These are phyloP conservation scores for Pochonia chlamydosporia DNA, from an alignment of 2,329 filamentous ascomycete genomes.

Conservation along the genomic window DNA sequence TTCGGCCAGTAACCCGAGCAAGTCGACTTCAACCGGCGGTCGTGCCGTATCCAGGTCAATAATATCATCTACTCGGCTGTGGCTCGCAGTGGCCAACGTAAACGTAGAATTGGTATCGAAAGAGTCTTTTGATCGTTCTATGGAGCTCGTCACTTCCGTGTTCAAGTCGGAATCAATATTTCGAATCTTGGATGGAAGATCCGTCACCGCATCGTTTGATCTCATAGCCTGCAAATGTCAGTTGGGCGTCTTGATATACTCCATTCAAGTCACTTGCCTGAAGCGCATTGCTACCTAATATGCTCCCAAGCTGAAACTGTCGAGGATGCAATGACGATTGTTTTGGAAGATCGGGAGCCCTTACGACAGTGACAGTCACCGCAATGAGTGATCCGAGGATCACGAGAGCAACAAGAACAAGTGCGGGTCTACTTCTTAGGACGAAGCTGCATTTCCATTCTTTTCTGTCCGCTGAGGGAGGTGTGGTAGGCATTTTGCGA, in stretches of 20 bases:
- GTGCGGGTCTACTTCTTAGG: neutral
- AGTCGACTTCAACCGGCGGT: neutral
- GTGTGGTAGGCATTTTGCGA: neutral
- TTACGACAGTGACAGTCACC: constrained; percentile 3
- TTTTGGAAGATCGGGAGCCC: neutral
- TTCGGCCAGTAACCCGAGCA: constrained; percentile 12
- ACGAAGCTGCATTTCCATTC: neutral
- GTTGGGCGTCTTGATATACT: neutral
- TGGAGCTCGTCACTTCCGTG: neutral
- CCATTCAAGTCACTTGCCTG: constrained; percentile 10
- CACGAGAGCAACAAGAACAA: neutral
- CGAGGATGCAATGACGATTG: constrained; percentile 8
- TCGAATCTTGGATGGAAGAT: neutral
- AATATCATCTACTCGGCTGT: neutral
- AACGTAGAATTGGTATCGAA: neutral
- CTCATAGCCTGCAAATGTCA: neutral
- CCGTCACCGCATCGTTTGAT: neutral
- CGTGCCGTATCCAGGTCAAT: neutral
- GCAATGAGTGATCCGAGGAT: constrained; percentile 9
- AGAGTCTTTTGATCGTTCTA: neutral
- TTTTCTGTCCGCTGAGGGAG: neutral
- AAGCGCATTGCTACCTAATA: constrained; percentile 9
- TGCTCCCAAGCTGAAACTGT: constrained; percentile 19
- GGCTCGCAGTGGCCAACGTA: neutral
- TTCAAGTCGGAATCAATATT: neutral